Conservation (phyloP, 75 land plant species). For the Cupressus sempervirens region DNA sequence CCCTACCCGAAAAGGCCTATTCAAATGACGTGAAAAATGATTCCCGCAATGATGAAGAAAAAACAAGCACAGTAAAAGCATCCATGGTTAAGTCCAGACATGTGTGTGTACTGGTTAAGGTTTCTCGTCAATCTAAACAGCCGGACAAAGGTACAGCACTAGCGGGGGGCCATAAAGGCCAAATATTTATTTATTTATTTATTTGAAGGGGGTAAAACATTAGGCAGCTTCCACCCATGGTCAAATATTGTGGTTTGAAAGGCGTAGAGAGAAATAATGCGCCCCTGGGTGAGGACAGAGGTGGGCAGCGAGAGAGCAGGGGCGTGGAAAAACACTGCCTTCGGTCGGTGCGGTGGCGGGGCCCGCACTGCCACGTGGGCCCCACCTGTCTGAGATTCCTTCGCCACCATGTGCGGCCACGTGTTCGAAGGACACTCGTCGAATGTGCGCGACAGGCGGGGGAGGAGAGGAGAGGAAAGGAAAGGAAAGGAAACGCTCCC, state of each 20-base stretch:
- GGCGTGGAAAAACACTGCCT: not conserved
- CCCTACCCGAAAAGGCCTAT: not conserved
- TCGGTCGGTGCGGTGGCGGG: not conserved
- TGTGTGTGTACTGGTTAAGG: not conserved
- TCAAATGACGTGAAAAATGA: not conserved
- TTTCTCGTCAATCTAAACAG: not conserved
- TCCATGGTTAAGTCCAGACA: too few relatives aligned
- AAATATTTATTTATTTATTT: too few relatives aligned
- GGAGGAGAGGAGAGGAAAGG: too few relatives aligned
- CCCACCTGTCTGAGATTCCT: not conserved
- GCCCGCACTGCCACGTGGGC: not conserved
- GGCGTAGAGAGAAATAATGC: not conserved
- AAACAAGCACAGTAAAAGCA: not conserved
- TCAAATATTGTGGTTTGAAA: slow-evolving; percentile 2
- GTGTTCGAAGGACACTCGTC: not conserved
- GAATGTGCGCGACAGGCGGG: slow-evolving; percentile 7
- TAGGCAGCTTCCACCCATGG: not conserved
- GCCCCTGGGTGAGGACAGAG: not conserved
- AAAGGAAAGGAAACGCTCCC: not conserved
- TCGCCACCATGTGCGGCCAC: not conserved
- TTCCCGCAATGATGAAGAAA: not conserved
- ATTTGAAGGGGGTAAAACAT: too few relatives aligned
- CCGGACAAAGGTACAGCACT: not conserved
- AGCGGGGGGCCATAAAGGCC: not conserved
- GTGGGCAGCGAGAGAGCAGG: not conserved